Evolutionary conservation across 805 yeast genomes (phyloP).

Genomic region (Barnettozyma pratensis): DNA sequence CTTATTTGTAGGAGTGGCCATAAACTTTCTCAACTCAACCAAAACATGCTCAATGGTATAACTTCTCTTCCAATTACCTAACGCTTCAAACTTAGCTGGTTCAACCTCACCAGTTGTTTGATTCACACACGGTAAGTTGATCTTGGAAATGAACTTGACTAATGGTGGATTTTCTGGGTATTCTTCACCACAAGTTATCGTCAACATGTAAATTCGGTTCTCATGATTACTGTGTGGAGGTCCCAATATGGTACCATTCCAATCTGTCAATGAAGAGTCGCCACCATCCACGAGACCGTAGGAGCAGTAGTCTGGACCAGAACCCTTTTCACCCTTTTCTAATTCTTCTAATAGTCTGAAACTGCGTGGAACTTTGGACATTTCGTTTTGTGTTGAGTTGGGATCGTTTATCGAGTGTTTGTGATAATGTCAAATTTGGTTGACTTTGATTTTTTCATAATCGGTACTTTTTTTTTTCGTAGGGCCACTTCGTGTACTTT

Average conservation of each 20-base stretch:
- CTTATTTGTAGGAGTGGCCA: slow-evolving; percentile 81
- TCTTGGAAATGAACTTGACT: slow-evolving; percentile 74
- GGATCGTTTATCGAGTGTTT: background rate
- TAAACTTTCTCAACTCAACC: slow-evolving; percentile 81
- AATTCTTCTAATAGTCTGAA: slow-evolving; percentile 92
- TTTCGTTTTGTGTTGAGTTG: slow-evolving; percentile 2
- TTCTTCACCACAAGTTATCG: slow-evolving; percentile 71
- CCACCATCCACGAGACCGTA: slow-evolving; percentile 88
- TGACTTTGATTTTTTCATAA: too few species aligned
- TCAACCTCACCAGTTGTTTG: slow-evolving; percentile 50
- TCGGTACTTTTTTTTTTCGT: too few species aligned
- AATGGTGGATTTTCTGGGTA: slow-evolving; percentile 90
- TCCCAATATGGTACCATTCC: slow-evolving; percentile 98
- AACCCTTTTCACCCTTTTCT: slow-evolving; percentile 97
- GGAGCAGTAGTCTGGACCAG: slow-evolving; percentile 95
- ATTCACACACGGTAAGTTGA: slow-evolving; percentile 91
- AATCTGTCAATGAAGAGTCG: slow-evolving; percentile 87
- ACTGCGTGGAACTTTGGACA: slow-evolving; percentile 75
- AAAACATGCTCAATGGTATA: slow-evolving; percentile 91
- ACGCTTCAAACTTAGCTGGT: slow-evolving; percentile 52
- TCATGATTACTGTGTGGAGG: slow-evolving; percentile 93
- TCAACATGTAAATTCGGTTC: slow-evolving; percentile 84
- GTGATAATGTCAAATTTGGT: background rate
- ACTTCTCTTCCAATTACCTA: slow-evolving; percentile 80
- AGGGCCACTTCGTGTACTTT: background rate